Evolutionary conservation across 352 stramenopile genomes (phyloP).

Genomic region (Phytophthora pini): DNA sequence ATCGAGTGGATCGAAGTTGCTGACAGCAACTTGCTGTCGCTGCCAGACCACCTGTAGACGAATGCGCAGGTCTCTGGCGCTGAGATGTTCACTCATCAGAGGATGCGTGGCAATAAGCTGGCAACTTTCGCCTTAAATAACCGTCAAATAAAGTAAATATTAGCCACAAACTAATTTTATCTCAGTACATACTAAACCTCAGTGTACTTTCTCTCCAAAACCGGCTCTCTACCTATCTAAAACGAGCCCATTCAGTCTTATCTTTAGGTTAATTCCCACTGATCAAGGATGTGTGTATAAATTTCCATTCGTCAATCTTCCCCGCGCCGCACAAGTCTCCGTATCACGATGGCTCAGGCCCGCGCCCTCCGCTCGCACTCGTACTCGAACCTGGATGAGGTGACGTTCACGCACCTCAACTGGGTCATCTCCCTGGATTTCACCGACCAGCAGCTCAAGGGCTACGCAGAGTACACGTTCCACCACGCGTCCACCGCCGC

Average conservation of each 20-base stretch:
- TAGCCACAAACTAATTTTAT: neutral
- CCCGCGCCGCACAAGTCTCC: conserved; percentile 8
- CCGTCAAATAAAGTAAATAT: neutral
- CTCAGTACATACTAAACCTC: neutral
- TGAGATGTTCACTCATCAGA: neutral
- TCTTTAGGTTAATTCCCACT: neutral
- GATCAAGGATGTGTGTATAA: neutral
- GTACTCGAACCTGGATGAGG: conserved; percentile 87
- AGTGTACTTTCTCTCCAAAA: neutral
- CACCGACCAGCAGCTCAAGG: conserved; percentile 62
- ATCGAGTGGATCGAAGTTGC: no score
- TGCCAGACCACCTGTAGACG: neutral
- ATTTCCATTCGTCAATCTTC: conserved; percentile 27
- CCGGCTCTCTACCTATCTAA: neutral
- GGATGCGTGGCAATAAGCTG: neutral
- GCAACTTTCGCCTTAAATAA: neutral
- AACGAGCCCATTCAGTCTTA: neutral
- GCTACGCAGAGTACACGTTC: conserved; percentile 88
- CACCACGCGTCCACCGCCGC: conserved; percentile 32
- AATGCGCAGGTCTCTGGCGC: neutral
- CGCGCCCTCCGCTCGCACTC: conserved; percentile 59
- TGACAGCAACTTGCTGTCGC: no score
- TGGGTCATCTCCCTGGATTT: conserved; percentile 92
- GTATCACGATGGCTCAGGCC: conserved; percentile 1
- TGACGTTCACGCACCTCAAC: conserved; percentile 87